Conservation (phyloP, 2,329 filamentous ascomycete species). For the Coniochaeta sp. region DNA sequence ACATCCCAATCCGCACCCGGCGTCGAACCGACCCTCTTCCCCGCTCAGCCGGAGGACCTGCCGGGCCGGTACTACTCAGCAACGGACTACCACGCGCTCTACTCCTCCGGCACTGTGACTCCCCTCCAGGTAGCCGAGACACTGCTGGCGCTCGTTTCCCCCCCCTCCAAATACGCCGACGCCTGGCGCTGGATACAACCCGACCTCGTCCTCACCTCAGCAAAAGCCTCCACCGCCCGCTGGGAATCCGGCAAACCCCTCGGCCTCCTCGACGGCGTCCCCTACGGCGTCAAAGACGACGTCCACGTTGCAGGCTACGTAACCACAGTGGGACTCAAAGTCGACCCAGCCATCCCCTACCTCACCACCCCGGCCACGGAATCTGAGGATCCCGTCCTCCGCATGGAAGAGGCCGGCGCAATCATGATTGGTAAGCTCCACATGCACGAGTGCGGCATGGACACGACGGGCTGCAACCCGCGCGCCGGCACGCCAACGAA, state of each 20-base stretch:
- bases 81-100: constrained; percentile 71
- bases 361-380: constrained; percentile 42
- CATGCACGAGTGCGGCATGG: constrained; percentile 74
- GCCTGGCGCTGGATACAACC: constrained; percentile 65
- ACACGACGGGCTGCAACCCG: constrained; percentile 79
- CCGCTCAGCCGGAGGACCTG: constrained; percentile 31
- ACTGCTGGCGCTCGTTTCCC: constrained; percentile 63
- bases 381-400: constrained; percentile 64
- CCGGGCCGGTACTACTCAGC: constrained; percentile 58
- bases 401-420: constrained; percentile 54
- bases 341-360: constrained; percentile 44
- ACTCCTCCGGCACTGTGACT: constrained; percentile 61
- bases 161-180: constrained; percentile 55
- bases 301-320: constrained; percentile 64
- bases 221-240: constrained; percentile 64
- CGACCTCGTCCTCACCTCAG: constrained; percentile 58
- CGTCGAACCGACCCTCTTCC: constrained; percentile 33
- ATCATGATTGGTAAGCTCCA: constrained; percentile 67
- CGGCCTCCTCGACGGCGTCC: constrained; percentile 72
- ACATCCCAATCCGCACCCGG: constrained; percentile 26
- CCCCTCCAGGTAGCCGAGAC: constrained; percentile 65
- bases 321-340: constrained; percentile 56
- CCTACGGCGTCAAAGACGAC: constrained; percentile 80
- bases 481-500: constrained; percentile 69
- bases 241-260: constrained; percentile 61